Evolutionary conservation across 345 rosid species (phyloP).

Genomic region (Anacardium occidentale): DNA sequence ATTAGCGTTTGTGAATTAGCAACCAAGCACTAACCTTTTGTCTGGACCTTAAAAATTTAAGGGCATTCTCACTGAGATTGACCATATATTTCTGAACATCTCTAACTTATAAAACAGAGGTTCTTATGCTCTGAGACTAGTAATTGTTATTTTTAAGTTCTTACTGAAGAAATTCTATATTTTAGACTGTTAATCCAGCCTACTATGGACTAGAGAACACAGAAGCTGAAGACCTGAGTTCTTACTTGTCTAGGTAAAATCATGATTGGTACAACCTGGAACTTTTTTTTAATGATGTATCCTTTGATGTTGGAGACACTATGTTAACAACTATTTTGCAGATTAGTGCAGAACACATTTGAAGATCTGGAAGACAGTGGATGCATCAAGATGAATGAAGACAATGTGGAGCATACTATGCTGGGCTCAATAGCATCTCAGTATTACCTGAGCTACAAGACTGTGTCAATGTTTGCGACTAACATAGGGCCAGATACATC

Average conservation of each 20-base stretch:
- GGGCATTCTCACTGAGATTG: too few species aligned
- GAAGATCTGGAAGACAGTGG: constrained; percentile 99
- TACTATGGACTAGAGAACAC: constrained; percentile 85
- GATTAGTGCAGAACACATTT: constrained; percentile 88
- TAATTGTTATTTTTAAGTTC: constrained; percentile 1
- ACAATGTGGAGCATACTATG: constrained; percentile 75
- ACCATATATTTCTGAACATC: too few species aligned
- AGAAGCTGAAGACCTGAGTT: constrained; percentile 64
- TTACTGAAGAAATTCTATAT: constrained; percentile 8
- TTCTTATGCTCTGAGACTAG: neutral
- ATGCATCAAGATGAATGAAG: constrained; percentile 77
- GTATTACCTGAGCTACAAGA: constrained; percentile 88
- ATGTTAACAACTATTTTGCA: constrained; percentile 27
- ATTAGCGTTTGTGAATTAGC: too few species aligned
- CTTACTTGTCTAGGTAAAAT: constrained; percentile 78
- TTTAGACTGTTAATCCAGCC: constrained; percentile 93
- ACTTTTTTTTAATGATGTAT: constrained; percentile 12
- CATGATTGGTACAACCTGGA: constrained; percentile 9
- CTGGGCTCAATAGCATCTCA: constrained; percentile 95
- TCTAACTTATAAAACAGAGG: neutral
- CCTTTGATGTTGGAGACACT: constrained; percentile 3
- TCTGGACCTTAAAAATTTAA: too few species aligned
- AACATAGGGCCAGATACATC: constrained; percentile 90
- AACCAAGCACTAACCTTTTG: too few species aligned
- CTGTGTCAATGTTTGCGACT: constrained; percentile 96